Base-by-base conservation (phyloP, 2,329 filamentous ascomycete genomes). In the Colletotrichum limetticola region DNA sequence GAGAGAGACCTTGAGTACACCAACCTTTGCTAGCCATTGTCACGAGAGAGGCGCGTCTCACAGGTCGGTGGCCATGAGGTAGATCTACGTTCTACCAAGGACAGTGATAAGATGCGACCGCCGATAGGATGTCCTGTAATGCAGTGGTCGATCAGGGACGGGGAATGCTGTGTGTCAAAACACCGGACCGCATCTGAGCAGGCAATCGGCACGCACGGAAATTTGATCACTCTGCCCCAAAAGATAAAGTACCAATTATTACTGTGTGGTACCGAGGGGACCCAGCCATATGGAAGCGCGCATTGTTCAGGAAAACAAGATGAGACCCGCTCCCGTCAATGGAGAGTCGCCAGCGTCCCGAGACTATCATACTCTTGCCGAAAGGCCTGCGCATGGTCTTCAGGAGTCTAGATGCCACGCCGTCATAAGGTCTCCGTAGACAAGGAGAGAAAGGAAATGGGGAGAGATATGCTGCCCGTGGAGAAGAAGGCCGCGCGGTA, bases 201-300 rank as follows among this genome's bases (percentile, higher is more conserved):
- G 55, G 19, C 37, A 30, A 59, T 66, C 61, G 55, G 53, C 67
- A 70, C 37, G 26, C 37, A 37, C 66, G 66, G 53, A 69, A 24
- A 69, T 65, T 69, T 22, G 60, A 49, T 30, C 59, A 11, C 46
- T 22, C 26, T 52, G 59, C 42, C 42, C 59, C 5, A 19, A 12
- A 19, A 62, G 22, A 52, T 26, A 24, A 52, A 7, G 59, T 24
- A 19, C 32, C 4, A 35, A 35, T 35, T 35, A 35, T 35, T 35
- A 35, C 26, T 4, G 19, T 24, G 37, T 60, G 37, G 37, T 24
- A 26, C 24, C 8, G 8, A 28, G 58, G 16, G 11, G 9, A 16
- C 16, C 42, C 26, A 7, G 14, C 4, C 35, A 28, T 4, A 49
- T 49, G 19, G 37, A 52, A 62, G 26, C 11, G 59, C 28, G 60